These are phyloP conservation scores for Chaetomium sp. DNA, from an alignment of 2,329 filamentous ascomycete species.

Conservation along the genomic window DNA sequence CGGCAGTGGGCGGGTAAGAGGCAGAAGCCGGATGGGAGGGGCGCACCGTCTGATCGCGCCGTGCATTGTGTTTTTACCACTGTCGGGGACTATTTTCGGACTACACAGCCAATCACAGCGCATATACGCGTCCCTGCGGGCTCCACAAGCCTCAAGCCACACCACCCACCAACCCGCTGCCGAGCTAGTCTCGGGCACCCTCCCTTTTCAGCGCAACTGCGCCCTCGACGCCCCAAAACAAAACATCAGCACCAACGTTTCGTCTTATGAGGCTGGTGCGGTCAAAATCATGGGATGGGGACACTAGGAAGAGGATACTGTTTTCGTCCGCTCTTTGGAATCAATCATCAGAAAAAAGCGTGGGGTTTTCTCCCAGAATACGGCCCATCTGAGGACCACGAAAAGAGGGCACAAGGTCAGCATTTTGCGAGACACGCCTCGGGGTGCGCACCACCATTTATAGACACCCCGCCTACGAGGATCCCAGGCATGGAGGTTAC, in stretches of 20 bases:
- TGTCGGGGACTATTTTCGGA: not conserved
- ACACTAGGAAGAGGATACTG: not conserved
- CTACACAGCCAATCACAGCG: not conserved
- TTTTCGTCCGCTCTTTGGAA: not conserved
- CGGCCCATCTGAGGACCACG: not conserved
- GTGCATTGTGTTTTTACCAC: not conserved
- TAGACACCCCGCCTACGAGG: not conserved
- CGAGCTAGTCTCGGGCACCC: no score
- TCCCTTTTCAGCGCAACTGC: not conserved
- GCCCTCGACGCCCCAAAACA: not conserved
- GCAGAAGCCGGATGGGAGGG: slow-evolving; percentile 1
- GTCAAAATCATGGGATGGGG: not conserved
- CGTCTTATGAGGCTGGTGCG: not conserved
- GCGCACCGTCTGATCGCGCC: slow-evolving; percentile 3
- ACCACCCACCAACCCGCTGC: not conserved
- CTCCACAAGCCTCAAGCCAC: not conserved
- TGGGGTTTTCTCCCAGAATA: not conserved
- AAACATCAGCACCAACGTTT: not conserved
- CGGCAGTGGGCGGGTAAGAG: not conserved
- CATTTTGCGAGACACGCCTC: not conserved
- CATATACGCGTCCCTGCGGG: not conserved
- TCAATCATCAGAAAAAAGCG: no score
- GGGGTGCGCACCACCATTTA: not conserved
- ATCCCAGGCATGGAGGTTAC: not conserved
- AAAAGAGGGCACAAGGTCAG: not conserved